Conservation (phyloP, 2,329 filamentous ascomycete genomes). For the Ustulina deusta region DNA sequence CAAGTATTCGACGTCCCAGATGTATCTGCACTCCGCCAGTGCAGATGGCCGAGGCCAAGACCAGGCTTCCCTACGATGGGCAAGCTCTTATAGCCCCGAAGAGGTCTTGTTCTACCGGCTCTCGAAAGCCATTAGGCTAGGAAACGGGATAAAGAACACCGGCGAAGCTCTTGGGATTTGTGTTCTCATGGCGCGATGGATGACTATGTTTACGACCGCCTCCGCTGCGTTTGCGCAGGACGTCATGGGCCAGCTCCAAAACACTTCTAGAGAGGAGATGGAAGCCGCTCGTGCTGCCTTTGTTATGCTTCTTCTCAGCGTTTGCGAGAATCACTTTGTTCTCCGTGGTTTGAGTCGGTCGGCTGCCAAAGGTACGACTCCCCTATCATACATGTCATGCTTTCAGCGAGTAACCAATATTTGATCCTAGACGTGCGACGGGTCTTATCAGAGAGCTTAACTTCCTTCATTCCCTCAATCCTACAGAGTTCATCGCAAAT, state of each 20-base stretch:
- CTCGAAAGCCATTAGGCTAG: slow-evolving; percentile 81
- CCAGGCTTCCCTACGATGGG: slow-evolving; percentile 59
- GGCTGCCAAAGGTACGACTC: slow-evolving; percentile 63
- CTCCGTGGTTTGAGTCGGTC: slow-evolving; percentile 65
- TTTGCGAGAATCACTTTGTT: slow-evolving; percentile 70
- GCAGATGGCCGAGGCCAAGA: slow-evolving; percentile 36
- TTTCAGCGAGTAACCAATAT: slow-evolving; percentile 40
- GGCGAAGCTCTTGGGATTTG: slow-evolving; percentile 64
- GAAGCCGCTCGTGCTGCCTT: slow-evolving; percentile 72
- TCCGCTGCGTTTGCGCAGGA: slow-evolving; percentile 62
- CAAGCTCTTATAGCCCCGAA: slow-evolving; percentile 73
- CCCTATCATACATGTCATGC: slow-evolving; percentile 38
- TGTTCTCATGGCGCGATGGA: slow-evolving; percentile 67
- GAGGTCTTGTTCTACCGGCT: slow-evolving; percentile 95
- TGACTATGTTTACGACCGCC: slow-evolving; percentile 66
- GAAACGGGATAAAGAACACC: slow-evolving; percentile 59
- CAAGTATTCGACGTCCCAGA: slow-evolving; percentile 67
- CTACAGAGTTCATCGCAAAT: slow-evolving; percentile 68
- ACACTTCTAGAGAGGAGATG: slow-evolving; percentile 66
- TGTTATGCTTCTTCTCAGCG: slow-evolving; percentile 70
- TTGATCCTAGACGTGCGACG: slow-evolving; percentile 58
- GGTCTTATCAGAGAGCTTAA: slow-evolving; percentile 63
- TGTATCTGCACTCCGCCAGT: slow-evolving; percentile 47
- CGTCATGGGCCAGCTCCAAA: slow-evolving; percentile 60
- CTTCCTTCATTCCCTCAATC: slow-evolving; percentile 67